Evolutionary conservation across 2,329 filamentous ascomycete genomes (phyloP), one percentile per base, ranked within the genome.

Genomic region (Fusarium acutatum): DNA sequence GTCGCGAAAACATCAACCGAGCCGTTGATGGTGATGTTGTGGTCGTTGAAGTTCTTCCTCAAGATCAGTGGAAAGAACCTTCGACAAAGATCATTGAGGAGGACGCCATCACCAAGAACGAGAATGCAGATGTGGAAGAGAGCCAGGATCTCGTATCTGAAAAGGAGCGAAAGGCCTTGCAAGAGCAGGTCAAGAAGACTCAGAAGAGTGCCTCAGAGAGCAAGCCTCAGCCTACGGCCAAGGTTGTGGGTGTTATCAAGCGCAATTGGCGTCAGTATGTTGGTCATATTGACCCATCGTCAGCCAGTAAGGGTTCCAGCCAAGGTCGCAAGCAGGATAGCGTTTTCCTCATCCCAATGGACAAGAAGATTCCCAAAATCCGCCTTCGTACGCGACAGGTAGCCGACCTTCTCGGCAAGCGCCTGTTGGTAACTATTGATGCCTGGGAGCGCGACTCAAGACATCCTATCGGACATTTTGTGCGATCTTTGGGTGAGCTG

Each of bases 191-290:
- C 35, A 96, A 92, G 84, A 92, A 91, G 79, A 93, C 92, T 2
- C 96, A 98, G 77, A 92, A 91, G 59, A 92, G 92, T 79, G 90
- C 86, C 60, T 88, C 89, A 2, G 95, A 98, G 82, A 92, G 92
- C 49, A 90, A 91, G 56, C 90, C 94, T 6, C 95, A 98, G 77
- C 96, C 96, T 12, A 98, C 96, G 12, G 96, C 96, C 32, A 94
- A 90, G 80, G 93, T 99, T 18, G 94, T 98, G 12, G 96, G 96
- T 53, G 88, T 98, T 30, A 90, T 97, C 80, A 98, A 97, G 84
- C 91, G 96, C 59, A 98, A 98, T 82, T 99, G 96, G 96, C 90
- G 96, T 69, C 97, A 98, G 82, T 98, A 98, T 77, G 96, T 99
- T 70, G 96, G 96, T 5, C 95, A 98, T 80, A 92, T 99, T 64